A percentile compares a stretch with the other conserved stretches of the same genome.
These are phyloP conservation scores for Silene conica DNA, from an alignment of 148 eudicot species.

Conservation along the genomic window DNA sequence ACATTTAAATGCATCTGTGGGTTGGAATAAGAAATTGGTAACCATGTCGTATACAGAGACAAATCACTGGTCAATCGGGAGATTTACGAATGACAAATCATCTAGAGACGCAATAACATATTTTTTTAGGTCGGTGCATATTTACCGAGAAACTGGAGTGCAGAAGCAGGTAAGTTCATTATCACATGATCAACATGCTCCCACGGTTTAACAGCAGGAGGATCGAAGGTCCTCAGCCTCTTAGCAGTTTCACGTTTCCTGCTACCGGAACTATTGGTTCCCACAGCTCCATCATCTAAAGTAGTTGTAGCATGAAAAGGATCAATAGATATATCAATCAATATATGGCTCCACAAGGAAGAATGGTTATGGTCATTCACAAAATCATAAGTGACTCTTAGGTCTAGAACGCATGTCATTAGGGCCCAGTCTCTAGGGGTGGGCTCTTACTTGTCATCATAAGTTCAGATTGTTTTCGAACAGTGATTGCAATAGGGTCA, in stretches of 20 bases:
- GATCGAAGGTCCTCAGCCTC: slow-evolving; percentile 39
- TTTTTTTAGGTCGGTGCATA: background rate
- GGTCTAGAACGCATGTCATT: background rate
- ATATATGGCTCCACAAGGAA: background rate
- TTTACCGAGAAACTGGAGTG: slow-evolving; percentile 83
- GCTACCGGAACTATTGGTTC: slow-evolving; percentile 19
- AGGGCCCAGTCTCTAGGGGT: background rate
- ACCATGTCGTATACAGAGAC: too few species aligned
- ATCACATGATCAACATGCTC: slow-evolving; percentile 84
- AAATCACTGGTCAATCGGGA: too few species aligned
- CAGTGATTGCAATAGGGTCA: too few species aligned
- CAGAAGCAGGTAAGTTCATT: slow-evolving; percentile 93
- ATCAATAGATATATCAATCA: too few species aligned
- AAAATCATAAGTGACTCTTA: too few species aligned
- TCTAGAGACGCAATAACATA: too few species aligned
- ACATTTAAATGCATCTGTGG: slow-evolving; percentile 72
- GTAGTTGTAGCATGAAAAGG: too few species aligned
- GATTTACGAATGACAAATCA: too few species aligned
- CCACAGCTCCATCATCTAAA: too few species aligned
- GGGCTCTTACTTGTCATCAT: slow-evolving; percentile 30
- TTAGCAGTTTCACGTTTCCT: slow-evolving; percentile 43
- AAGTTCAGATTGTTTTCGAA: too few species aligned
- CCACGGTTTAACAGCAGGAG: slow-evolving; percentile 59
- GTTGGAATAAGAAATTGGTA: slow-evolving; percentile 9
- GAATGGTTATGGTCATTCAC: background rate